A percentile compares a stretch with the other conserved stretches of the same genome.
These are phyloP conservation scores for Tetradesmus lagerheimii DNA, from an alignment of 139 green algal genomes.

Conservation along the genomic window DNA sequence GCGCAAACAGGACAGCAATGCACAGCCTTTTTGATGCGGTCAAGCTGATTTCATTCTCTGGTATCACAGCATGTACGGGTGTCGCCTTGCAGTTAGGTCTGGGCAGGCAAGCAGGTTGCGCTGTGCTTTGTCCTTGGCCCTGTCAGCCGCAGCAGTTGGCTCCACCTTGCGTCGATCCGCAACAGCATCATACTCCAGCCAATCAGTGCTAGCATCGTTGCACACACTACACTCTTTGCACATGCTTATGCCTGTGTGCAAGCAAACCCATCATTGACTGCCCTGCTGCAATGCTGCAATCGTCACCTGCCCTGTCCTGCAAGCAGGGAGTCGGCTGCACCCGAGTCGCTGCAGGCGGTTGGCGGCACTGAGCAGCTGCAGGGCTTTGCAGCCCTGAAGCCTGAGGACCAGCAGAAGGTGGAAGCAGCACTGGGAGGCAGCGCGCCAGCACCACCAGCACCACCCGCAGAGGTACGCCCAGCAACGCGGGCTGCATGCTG, in stretches of 20 bases:
- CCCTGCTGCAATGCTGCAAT: background rate
- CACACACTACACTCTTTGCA: too few species aligned
- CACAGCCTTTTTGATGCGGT: background rate
- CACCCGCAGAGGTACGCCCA: background rate
- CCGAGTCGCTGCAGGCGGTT: background rate
- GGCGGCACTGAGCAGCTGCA: background rate
- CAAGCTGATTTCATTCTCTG: background rate
- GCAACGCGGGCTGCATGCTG: too few species aligned
- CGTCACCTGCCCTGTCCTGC: background rate
- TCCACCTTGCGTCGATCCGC: background rate
- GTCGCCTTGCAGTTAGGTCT: background rate
- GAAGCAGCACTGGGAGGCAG: background rate
- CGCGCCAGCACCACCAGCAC: background rate
- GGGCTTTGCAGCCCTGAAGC: constrained; percentile 9
- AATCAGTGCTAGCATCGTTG: background rate
- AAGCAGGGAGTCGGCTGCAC: constrained; percentile 17
- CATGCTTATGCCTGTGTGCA: background rate
- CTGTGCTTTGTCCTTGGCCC: background rate
- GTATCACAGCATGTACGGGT: background rate
- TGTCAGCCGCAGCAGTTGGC: background rate
- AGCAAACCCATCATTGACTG: background rate
- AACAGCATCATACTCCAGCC: background rate
- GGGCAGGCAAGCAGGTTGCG: background rate
- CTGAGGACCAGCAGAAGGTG: constrained; percentile 18
- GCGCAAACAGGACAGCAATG: background rate